phyloP scores from a whole-genome alignment of 2,329 filamentous ascomycete species.

The Claviceps spartinae region DNA sequence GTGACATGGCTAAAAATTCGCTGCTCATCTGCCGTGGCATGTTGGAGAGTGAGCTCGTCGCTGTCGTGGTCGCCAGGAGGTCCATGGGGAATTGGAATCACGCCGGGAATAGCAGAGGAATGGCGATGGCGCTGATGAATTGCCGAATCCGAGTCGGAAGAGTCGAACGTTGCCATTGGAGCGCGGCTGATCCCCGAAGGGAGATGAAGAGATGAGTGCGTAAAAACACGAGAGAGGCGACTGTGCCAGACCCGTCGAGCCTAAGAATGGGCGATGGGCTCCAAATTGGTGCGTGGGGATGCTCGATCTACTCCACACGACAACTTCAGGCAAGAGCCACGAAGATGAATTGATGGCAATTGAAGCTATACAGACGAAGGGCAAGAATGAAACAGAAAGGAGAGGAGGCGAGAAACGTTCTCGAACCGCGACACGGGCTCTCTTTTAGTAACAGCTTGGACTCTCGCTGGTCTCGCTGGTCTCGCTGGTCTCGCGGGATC shows the following conservation, averaged over 20 bases:
- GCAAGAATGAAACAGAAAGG: no score
- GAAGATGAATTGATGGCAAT: neutral
- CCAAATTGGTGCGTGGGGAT: neutral
- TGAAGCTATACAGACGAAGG: no score
- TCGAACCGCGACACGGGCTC: no score
- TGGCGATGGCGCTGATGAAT: conserved; percentile 8
- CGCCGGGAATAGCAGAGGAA: conserved; percentile 28
- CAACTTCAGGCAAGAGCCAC: neutral
- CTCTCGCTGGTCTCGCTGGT: no score
- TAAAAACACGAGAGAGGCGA: neutral
- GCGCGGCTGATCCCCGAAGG: neutral
- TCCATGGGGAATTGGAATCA: conserved; percentile 42
- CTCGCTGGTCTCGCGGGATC: no score
- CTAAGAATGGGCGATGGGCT: neutral
- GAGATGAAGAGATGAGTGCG: neutral
- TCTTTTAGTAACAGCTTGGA: no score
- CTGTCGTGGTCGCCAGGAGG: conserved; percentile 33
- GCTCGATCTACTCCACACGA: neutral
- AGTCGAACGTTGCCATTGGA: conserved; percentile 4
- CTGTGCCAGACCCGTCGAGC: neutral
- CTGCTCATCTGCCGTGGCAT: conserved; percentile 35
- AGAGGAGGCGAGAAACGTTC: no score
- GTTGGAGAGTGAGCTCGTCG: conserved; percentile 29
- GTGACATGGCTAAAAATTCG: conserved; percentile 65
- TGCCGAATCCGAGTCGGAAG: conserved; percentile 3